Evolutionary conservation across 1,284 basidiomycete species (phyloP).

Genomic region (Pyrrhoderma lamaoense): DNA sequence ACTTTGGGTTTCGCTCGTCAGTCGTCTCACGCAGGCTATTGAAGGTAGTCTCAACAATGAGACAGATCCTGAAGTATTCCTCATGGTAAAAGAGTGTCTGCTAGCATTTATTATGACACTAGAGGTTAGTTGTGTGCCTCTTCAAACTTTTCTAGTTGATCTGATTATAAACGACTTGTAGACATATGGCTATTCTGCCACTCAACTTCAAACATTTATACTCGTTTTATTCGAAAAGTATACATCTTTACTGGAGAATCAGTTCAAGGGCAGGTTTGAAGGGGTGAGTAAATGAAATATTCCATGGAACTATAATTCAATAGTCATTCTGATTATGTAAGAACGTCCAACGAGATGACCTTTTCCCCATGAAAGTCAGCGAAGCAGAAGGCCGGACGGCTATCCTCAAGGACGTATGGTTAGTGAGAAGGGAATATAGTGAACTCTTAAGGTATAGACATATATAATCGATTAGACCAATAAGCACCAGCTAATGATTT

Average conservation of each 20-base stretch:
- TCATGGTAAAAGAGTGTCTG: constrained; percentile 80
- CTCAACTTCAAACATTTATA: constrained; percentile 78
- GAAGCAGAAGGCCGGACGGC: constrained; percentile 65
- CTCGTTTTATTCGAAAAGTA: constrained; percentile 90
- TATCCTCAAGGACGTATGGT: constrained; percentile 82
- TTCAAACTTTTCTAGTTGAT: not conserved
- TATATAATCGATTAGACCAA: constrained; percentile 6
- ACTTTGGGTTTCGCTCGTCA: constrained; percentile 89
- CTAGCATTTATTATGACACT: constrained; percentile 89
- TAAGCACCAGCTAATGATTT: constrained; percentile 1
- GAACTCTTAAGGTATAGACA: constrained; percentile 49
- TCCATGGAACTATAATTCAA: not conserved
- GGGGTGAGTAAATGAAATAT: constrained; percentile 38
- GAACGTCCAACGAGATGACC: constrained; percentile 88
- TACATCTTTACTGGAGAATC: constrained; percentile 72
- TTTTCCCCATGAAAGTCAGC: constrained; percentile 84
- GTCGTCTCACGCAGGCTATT: constrained; percentile 71
- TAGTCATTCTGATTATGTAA: constrained; percentile 26
- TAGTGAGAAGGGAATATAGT: constrained; percentile 61
- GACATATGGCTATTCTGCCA: constrained; percentile 83
- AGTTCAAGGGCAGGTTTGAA: constrained; percentile 81
- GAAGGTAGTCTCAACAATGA: constrained; percentile 69
- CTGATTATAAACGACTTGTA: constrained; percentile 28
- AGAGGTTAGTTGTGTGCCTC: constrained; percentile 53
- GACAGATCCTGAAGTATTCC: constrained; percentile 76